Percentiles rank a stretch among this genome's conserved stretches.
Evolutionary conservation across 768 basidiomycete genomes (phyloP).

Genomic region (Baorangia bicolor): DNA sequence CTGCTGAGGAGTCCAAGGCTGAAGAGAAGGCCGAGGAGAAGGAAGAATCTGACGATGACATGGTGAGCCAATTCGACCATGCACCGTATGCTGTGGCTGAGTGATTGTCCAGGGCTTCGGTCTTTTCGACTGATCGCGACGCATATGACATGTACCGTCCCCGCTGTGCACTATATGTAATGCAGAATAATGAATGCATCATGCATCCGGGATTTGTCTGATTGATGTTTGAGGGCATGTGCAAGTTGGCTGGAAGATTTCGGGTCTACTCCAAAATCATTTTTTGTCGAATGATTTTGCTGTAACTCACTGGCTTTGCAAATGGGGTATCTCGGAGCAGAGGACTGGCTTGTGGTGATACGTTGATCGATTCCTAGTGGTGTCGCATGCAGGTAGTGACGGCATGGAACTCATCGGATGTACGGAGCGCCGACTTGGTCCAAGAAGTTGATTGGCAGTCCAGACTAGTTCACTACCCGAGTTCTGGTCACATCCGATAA

Average conservation of each 20-base stretch:
- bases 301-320: background rate
- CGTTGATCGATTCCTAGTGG: background rate
- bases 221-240: conserved; percentile 2
- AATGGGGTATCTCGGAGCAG: conserved; percentile 15
- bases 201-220: conserved; percentile 6
- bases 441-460: background rate
- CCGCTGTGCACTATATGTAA: conserved; percentile 20
- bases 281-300: background rate
- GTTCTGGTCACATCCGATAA: conserved; percentile 32
- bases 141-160: conserved; percentile 15
- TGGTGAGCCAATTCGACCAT: conserved; percentile 49
- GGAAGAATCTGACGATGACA: conserved; percentile 85
- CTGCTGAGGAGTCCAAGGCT: conserved; percentile 55
- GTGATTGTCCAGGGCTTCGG: conserved; percentile 72
- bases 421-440: conserved; percentile 5
- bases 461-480: background rate
- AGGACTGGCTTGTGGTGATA: background rate
- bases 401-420: background rate
- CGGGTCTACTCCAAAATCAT: background rate
- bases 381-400: background rate
- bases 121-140: conserved; percentile 71
- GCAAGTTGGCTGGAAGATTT: background rate
- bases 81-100: background rate
- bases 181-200: conserved; percentile 17
- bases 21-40: conserved; percentile 82